A percentile compares a stretch with the other conserved stretches of the same genome.
Evolutionary conservation across 2,329 filamentous ascomycete species (phyloP).

Genomic region (Colletotrichum australisinense): DNA sequence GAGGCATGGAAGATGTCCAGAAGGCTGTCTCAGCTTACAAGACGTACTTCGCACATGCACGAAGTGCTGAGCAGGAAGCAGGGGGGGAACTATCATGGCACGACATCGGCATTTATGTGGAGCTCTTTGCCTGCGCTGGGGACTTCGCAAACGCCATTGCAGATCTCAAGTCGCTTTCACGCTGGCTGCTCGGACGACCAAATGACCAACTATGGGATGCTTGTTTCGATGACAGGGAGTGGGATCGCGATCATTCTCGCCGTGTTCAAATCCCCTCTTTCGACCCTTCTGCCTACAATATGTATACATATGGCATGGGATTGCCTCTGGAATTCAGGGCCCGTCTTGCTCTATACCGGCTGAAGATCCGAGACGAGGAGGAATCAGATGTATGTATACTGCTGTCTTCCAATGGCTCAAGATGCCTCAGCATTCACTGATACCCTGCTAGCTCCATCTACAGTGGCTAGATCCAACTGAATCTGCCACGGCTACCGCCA

Average conservation of each 20-base stretch:
- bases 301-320: conserved; percentile 74
- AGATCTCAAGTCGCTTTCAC: conserved; percentile 77
- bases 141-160: conserved; percentile 74
- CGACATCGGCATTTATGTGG: conserved; percentile 86
- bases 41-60: conserved; percentile 57
- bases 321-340: conserved; percentile 86
- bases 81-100: conserved; percentile 73
- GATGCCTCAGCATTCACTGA: conserved; percentile 26
- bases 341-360: conserved; percentile 85
- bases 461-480: conserved; percentile 72
- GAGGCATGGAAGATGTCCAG: conserved; percentile 54
- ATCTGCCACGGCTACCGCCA: conserved; percentile 31
- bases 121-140: conserved; percentile 77
- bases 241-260: conserved; percentile 80
- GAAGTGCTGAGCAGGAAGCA: conserved; percentile 40
- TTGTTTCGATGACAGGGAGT: conserved; percentile 85
- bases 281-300: conserved; percentile 61
- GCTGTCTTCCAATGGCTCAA: neutral
- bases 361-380: conserved; percentile 73
- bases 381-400: conserved; percentile 77
- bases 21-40: conserved; percentile 62
- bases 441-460: conserved; percentile 68
- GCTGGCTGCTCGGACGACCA: conserved; percentile 85
- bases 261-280: conserved; percentile 73
- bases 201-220: conserved; percentile 80